Evolutionary conservation across 176 grass and related monocot species (phyloP).

Genomic region (Pharus latifolius): DNA sequence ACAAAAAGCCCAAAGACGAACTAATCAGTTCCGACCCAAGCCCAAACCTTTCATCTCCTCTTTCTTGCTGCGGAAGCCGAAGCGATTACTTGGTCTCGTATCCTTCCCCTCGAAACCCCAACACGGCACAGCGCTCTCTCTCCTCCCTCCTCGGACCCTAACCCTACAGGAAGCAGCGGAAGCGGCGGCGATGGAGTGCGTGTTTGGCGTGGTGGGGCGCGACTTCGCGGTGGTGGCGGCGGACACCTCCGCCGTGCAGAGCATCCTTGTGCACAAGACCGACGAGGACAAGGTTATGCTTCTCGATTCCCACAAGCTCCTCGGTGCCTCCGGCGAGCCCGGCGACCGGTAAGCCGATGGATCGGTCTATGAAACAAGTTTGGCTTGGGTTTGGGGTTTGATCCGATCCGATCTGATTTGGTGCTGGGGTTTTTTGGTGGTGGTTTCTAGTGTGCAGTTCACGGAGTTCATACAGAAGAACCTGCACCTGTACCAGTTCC

Average conservation of each 20-base stretch:
- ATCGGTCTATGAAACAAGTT: too few relatives aligned
- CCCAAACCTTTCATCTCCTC: too few relatives aligned
- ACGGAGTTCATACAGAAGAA: slow-evolving; percentile 99
- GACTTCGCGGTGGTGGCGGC: slow-evolving; percentile 82
- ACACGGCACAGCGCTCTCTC: too few relatives aligned
- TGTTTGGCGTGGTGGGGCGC: slow-evolving; percentile 70
- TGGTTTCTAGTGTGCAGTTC: slow-evolving; percentile 65
- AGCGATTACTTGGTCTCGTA: too few relatives aligned
- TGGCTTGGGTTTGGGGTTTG: background rate
- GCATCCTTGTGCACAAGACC: slow-evolving; percentile 56
- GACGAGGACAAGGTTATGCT: slow-evolving; percentile 99
- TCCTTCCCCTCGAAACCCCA: too few relatives aligned
- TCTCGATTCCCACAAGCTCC: slow-evolving; percentile 95
- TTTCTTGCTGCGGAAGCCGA: too few relatives aligned
- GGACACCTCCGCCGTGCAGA: slow-evolving; percentile 85
- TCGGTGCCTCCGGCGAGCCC: slow-evolving; percentile 93
- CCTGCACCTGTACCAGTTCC: slow-evolving; percentile 92
- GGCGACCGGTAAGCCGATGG: slow-evolving; percentile 88
- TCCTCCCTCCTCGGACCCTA: too few relatives aligned
- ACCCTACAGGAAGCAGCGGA: too few relatives aligned
- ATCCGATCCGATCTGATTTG: slow-evolving; percentile 17
- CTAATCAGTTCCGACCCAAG: too few relatives aligned
- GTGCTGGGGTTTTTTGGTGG: background rate
- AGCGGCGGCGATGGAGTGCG: slow-evolving; percentile 99
- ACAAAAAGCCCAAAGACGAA: too few relatives aligned